Base-by-base conservation (phyloP, 331 rosid species). In the Malus hybrid region DNA sequence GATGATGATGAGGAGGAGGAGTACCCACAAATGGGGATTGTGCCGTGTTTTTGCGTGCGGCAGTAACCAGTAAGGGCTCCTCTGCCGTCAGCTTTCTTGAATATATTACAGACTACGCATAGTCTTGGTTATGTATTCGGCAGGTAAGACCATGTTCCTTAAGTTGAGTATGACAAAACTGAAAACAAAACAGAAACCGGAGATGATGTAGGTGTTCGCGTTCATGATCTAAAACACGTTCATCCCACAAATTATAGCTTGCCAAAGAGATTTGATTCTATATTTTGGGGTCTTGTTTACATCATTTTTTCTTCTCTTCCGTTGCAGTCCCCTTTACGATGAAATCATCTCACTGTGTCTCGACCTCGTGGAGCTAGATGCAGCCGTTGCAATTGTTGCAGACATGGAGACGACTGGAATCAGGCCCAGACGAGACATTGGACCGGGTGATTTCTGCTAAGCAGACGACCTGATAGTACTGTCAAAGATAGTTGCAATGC, bases 341-440 rank as follows among this genome's bases (percentile, higher is more conserved):
- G 97, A 94, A 86, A 77, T 92, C 80, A 86, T 94, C 65, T 84
- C 87, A 42, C 74, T 89, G n/a, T 92, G 99, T 78, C 86, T 94
- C 31, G 96, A 90, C 79, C 87, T 89, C 33, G 97, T 91, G 78
- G 99, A 94, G 76, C 86, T 85, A 31, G 99, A 94, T 87, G 97
- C 97, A 3, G 99, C 99, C 79, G 88, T 92, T 78, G 99, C 97
- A 67, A 84, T 94, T 73, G 97, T 90, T 67, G 97, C 97, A 29
- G 97, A 90, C 78, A 78, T 92, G 86, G 97, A 86, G 83, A 90
- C 89, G 31, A 67, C 92, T 0, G 97, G 99, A 73, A 95, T 90
- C 82, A 73, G 96, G 86, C 78, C 88, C 96, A 14, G 91, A 90
- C 66, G 82, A 95, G 81, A 95, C 96, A 75, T 82, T 92, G 82